A percentile compares a stretch with the other conserved stretches of the same genome.
phyloP scores from a whole-genome alignment of 805 yeast genomes.

The Cyberlindnera veronae region DNA sequence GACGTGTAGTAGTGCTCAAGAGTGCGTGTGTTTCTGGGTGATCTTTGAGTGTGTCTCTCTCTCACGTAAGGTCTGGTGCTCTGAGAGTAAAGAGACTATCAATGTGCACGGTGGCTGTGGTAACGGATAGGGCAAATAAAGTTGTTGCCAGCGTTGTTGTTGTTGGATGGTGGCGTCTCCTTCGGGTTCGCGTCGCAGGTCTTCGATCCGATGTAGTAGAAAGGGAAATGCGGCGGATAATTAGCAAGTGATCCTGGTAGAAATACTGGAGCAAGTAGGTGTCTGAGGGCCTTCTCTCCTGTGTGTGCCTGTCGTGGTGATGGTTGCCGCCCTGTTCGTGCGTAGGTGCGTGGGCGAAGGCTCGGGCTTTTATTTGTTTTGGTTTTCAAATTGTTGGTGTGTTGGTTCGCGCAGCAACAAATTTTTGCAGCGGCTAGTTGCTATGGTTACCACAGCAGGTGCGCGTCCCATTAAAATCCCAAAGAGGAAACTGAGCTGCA shows the following conservation, averaged over 20 bases:
- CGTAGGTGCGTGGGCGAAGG: conserved; percentile 3
- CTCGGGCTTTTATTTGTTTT: conserved; percentile 16
- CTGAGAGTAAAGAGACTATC: conserved; percentile 22
- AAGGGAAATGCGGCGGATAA: no score
- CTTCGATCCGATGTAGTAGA: no score
- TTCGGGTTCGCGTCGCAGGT: no score
- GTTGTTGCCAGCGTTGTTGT: no score
- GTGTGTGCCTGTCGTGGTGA: not conserved
- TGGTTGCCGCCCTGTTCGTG: not conserved
- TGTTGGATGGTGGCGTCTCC: not conserved
- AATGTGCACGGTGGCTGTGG: conserved; percentile 2
- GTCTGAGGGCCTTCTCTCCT: not conserved
- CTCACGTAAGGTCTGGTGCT: conserved; percentile 8
- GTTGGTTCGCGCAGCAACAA: conserved; percentile 16
- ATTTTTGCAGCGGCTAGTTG: not conserved
- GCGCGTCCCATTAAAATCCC: conserved; percentile 3
- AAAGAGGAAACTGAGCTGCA: conserved; percentile 4
- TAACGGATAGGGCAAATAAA: not conserved
- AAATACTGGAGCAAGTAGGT: not conserved
- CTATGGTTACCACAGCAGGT: conserved; percentile 1
- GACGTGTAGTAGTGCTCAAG: no score
- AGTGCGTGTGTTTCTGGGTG: conserved; percentile 8
- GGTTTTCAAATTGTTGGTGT: conserved; percentile 13
- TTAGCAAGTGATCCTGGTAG: no score
- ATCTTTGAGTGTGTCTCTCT: not conserved